Conservation (phyloP, 2,329 filamentous ascomycete species). For the Pseudohalonectria lignicola region DNA sequence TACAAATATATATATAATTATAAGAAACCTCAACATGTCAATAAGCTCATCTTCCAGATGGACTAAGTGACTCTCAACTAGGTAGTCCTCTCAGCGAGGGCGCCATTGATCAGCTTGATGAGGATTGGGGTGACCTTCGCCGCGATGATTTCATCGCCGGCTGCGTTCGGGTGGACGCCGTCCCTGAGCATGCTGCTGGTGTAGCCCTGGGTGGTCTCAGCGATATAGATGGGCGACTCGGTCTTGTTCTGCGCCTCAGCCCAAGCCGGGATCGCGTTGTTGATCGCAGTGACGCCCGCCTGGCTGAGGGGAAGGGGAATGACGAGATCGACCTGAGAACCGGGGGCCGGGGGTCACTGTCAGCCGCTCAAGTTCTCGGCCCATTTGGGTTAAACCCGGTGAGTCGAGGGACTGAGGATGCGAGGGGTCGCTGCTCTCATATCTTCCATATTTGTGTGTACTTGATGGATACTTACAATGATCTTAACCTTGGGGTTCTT, state of each 20-base stretch:
- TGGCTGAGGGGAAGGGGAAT: conserved; percentile 22
- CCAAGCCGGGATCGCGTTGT: conserved; percentile 17
- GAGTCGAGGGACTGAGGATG: too few species aligned
- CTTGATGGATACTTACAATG: conserved; percentile 24
- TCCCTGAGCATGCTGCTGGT: conserved; percentile 20
- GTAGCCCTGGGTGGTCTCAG: conserved; percentile 24
- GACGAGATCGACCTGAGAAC: conserved; percentile 24
- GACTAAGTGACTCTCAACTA: conserved; percentile 2
- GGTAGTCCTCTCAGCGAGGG: conserved; percentile 14
- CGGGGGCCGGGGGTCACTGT: too few species aligned
- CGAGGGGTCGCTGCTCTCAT: too few species aligned
- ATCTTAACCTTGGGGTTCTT: conserved; percentile 26
- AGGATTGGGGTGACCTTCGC: conserved; percentile 18
- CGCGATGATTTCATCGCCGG: conserved; percentile 22
- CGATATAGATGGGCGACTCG: conserved; percentile 26
- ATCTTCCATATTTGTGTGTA: too few species aligned
- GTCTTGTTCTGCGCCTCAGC: conserved; percentile 20
- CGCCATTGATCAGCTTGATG: conserved; percentile 18
- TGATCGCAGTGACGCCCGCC: conserved; percentile 12
- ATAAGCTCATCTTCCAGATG: too few species aligned
- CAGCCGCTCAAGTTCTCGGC: too few species aligned
- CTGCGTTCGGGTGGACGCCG: conserved; percentile 26
- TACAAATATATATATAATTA: too few species aligned
- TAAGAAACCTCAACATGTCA: too few species aligned
- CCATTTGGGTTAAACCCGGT: too few species aligned